phyloP scores from a whole-genome alignment of 23 red algal genomes.

The Pyropia yezoensis region DNA sequence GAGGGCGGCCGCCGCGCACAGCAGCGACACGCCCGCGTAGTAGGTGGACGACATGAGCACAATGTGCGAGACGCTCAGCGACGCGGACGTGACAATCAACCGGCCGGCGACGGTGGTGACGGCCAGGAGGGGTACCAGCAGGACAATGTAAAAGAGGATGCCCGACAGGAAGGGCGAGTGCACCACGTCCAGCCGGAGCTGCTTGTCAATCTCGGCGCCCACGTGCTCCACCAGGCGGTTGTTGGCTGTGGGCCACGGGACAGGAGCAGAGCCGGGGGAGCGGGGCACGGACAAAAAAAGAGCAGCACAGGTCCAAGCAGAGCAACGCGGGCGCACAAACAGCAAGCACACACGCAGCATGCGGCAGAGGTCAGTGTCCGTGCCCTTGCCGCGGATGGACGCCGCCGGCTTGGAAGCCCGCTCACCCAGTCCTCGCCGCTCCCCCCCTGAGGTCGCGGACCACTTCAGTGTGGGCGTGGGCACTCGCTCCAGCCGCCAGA shows the following conservation, averaged over 20 bases:
- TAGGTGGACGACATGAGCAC: slow-evolving; percentile 37
- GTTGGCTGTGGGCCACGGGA: slow-evolving; percentile 3
- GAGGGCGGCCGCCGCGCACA: slow-evolving; percentile 8
- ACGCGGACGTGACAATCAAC: slow-evolving; percentile 19
- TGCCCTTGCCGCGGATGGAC: too few relatives aligned
- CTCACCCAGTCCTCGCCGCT: too few relatives aligned
- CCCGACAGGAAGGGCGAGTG: slow-evolving; percentile 58
- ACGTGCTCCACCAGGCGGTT: slow-evolving; percentile 56
- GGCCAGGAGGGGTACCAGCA: slow-evolving; percentile 52
- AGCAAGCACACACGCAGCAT: too few relatives aligned
- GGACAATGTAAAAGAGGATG: slow-evolving; percentile 50
- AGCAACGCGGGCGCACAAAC: too few relatives aligned
- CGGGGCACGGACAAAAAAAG: too few relatives aligned
- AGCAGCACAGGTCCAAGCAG: too few relatives aligned
- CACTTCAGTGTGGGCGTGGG: too few relatives aligned
- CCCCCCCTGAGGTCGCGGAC: too few relatives aligned
- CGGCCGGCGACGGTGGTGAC: slow-evolving; percentile 22
- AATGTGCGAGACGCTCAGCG: slow-evolving; percentile 36
- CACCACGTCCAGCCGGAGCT: slow-evolving; percentile 45
- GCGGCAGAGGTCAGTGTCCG: too few relatives aligned
- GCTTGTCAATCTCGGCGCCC: slow-evolving; percentile 61
- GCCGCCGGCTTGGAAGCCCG: too few relatives aligned
- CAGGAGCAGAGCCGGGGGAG: too few relatives aligned
- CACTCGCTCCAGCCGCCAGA: too few relatives aligned
- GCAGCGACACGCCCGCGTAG: slow-evolving; percentile 35